Conservation (phyloP, 257 asterid genomes). For the Solanum paucissectum region DNA sequence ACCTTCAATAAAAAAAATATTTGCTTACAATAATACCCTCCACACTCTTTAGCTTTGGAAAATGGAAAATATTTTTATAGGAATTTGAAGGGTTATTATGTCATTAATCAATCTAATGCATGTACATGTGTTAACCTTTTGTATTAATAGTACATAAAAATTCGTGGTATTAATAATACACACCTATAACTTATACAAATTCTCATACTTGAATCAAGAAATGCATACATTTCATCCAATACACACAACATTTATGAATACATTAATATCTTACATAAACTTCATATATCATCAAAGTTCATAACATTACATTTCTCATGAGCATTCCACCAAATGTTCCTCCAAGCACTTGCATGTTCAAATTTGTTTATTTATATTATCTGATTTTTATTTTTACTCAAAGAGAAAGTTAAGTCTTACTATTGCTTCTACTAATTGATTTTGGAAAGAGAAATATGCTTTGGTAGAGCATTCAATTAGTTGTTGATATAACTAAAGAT, state of each 20-base stretch:
- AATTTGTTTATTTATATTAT: neutral
- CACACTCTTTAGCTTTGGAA: no score
- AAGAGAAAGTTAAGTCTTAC: neutral
- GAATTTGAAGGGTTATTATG: no score
- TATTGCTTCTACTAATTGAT: neutral
- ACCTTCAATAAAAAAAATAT: no score
- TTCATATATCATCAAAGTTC: no score
- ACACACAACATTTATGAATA: neutral
- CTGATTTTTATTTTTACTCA: neutral
- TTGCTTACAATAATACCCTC: no score
- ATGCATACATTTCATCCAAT: neutral
- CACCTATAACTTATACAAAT: no score
- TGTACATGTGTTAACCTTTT: no score
- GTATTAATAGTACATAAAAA: no score
- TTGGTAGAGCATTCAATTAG: neutral
- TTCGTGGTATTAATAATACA: no score
- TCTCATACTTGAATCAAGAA: neutral
- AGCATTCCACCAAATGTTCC: neutral
- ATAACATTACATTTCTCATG: neutral
- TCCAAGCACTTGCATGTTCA: neutral
- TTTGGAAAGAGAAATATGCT: neutral
- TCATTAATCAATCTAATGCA: no score
- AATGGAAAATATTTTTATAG: no score
- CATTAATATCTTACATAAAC: no score
- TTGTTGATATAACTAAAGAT: neutral